phyloP scores from a whole-genome alignment of 495 filamentous ascomycete genomes.

The Annulohypoxylon stygium region DNA sequence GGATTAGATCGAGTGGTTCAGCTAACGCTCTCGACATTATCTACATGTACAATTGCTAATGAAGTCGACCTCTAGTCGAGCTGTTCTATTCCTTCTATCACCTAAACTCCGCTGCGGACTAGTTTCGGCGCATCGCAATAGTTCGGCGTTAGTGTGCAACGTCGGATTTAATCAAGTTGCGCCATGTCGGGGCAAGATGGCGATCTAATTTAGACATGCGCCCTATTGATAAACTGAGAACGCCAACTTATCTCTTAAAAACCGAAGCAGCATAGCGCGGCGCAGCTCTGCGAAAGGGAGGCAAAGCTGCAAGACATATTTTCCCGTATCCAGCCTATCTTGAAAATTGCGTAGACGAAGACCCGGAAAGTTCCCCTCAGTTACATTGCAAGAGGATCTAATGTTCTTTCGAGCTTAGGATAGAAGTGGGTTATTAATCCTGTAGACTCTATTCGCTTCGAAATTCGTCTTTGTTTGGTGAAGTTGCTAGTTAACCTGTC shows the following conservation, averaged over 20 bases:
- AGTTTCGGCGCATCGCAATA: background rate
- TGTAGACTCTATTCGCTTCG: background rate
- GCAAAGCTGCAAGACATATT: background rate
- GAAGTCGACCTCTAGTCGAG: background rate
- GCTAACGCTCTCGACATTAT: background rate
- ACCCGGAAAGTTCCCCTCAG: constrained; percentile 10
- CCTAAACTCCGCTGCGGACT: background rate
- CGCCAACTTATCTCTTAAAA: background rate
- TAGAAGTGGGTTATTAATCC: background rate
- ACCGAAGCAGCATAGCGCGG: background rate
- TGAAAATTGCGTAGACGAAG: background rate
- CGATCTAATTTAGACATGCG: constrained; percentile 8
- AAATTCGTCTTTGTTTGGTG: background rate
- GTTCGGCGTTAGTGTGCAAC: background rate
- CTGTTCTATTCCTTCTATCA: background rate
- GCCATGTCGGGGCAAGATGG: constrained; percentile 31
- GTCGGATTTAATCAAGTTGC: constrained; percentile 23
- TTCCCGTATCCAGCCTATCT: background rate
- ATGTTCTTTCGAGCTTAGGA: background rate
- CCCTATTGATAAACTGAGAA: constrained; percentile 17
- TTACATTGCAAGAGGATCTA: constrained; percentile 18
- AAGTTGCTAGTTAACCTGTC: background rate
- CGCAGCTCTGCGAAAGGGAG: background rate
- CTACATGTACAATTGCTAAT: constrained; percentile 12
- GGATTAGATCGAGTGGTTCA: constrained; percentile 6